Evolutionary conservation across 371 early-diverging fungal species (phyloP).

Genomic region (Coemansia sp.): DNA sequence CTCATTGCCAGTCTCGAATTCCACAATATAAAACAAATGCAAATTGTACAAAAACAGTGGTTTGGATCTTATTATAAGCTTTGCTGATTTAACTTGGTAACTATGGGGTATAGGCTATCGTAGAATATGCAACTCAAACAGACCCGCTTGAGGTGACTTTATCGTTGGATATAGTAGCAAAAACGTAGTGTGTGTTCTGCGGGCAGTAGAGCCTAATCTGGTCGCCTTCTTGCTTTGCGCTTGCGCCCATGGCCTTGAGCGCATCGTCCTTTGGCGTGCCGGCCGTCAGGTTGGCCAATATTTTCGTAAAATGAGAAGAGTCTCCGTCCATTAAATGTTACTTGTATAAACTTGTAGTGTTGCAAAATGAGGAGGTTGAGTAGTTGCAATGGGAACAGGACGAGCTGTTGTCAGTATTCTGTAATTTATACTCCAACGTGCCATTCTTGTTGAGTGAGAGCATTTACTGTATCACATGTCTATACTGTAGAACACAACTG

Average conservation of each 20-base stretch:
- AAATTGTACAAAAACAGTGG: background rate
- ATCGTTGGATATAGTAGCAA: background rate
- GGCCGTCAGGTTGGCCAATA: background rate
- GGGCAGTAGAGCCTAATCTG: conserved; percentile 22
- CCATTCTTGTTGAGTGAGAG: too few relatives aligned
- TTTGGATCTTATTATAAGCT: too few relatives aligned
- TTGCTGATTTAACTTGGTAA: too few relatives aligned
- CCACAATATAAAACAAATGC: background rate
- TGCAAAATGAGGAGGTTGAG: too few relatives aligned
- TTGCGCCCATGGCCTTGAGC: conserved; percentile 5
- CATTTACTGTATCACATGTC: too few relatives aligned
- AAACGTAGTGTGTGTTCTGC: conserved; percentile 4
- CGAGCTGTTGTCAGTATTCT: too few relatives aligned
- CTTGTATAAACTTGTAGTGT: too few relatives aligned
- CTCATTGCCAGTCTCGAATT: background rate
- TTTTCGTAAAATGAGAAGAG: background rate
- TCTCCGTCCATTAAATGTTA: background rate
- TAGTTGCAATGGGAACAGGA: too few relatives aligned
- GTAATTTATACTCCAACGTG: too few relatives aligned
- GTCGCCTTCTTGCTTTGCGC: background rate
- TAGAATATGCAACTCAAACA: background rate
- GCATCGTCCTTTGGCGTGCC: conserved; percentile 6
- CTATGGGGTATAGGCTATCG: too few relatives aligned
- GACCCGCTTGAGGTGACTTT: background rate
- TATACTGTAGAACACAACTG: too few relatives aligned